These are phyloP conservation scores for Amylocarpus encephaloides DNA, from an alignment of 2,329 filamentous ascomycete species.

Conservation along the genomic window DNA sequence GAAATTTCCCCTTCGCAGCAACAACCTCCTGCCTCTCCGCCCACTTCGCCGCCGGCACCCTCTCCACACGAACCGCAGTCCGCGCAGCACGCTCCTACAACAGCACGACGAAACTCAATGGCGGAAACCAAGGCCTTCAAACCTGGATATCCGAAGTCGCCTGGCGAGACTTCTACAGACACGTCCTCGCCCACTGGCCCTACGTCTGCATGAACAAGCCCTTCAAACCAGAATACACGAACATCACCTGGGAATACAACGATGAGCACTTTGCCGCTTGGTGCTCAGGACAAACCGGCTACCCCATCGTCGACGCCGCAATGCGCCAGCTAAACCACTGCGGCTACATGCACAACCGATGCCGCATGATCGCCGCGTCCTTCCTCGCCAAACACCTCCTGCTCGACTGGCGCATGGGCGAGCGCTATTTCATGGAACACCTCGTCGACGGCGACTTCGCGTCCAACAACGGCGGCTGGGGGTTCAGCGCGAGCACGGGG, in stretches of 20 bases:
- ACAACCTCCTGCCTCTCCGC: constrained; percentile 65
- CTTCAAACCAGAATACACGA: constrained; percentile 78
- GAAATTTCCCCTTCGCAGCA: constrained; percentile 59
- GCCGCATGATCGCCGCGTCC: constrained; percentile 76
- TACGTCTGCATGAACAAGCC: constrained; percentile 74
- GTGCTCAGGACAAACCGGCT: constrained; percentile 69
- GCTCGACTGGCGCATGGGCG: constrained; percentile 77
- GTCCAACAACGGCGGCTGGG: constrained; percentile 32
- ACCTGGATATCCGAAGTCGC: constrained; percentile 78
- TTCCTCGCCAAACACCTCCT: constrained; percentile 77
- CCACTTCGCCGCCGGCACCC: constrained; percentile 62
- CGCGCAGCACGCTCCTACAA: constrained; percentile 56
- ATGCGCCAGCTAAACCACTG: constrained; percentile 69
- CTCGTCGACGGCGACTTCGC: constrained; percentile 34
- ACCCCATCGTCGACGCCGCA: constrained; percentile 77
- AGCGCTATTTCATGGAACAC: constrained; percentile 76
- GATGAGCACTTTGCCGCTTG: constrained; percentile 63
- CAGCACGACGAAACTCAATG: constrained; percentile 58
- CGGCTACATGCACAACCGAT: constrained; percentile 80
- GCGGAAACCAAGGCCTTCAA: constrained; percentile 57
- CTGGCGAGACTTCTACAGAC: constrained; percentile 84
- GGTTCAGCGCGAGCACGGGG: constrained; percentile 55
- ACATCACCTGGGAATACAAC: constrained; percentile 78
- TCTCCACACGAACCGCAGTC: constrained; percentile 63
- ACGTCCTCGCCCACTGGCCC: constrained; percentile 79